phyloP scores from a whole-genome alignment of 495 filamentous ascomycete species.

The Penicillium atrosanguineum region DNA sequence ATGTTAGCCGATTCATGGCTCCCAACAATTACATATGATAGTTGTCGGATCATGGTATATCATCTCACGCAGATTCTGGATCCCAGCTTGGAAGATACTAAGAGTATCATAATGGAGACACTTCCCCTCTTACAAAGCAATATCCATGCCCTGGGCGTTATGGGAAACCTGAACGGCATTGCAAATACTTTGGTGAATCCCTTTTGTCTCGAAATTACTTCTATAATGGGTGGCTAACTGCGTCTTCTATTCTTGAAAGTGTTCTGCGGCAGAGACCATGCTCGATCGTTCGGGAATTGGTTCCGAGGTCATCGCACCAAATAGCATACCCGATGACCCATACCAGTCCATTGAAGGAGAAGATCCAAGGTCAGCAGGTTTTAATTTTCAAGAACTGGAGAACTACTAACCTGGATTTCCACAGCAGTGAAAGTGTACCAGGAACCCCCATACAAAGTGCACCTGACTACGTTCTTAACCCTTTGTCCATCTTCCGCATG shows the following conservation, averaged over 20 bases:
- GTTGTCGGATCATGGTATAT: slow-evolving; percentile 34
- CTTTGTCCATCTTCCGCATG: slow-evolving; percentile 33
- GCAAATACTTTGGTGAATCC: slow-evolving; percentile 20
- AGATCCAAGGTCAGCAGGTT: slow-evolving; percentile 12
- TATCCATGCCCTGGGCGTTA: slow-evolving; percentile 22
- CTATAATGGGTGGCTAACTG: neutral
- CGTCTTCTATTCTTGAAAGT: slow-evolving; percentile 1
- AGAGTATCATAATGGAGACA: slow-evolving; percentile 16
- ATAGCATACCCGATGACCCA: slow-evolving; percentile 31
- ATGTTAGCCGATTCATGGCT: slow-evolving; percentile 35
- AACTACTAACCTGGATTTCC: neutral
- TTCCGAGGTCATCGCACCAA: slow-evolving; percentile 22
- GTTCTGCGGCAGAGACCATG: slow-evolving; percentile 29
- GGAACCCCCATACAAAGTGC: slow-evolving; percentile 28
- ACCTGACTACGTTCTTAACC: slow-evolving; percentile 34
- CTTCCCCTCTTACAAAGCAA: slow-evolving; percentile 28
- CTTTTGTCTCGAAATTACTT: neutral
- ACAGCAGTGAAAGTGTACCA: slow-evolving; percentile 11
- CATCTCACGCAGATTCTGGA: slow-evolving; percentile 33
- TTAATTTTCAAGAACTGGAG: neutral
- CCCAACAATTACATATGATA: slow-evolving; percentile 34
- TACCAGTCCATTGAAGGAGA: slow-evolving; percentile 22
- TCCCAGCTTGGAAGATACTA: slow-evolving; percentile 19
- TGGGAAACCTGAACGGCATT: slow-evolving; percentile 25
- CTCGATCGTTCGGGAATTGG: slow-evolving; percentile 28